Percentiles rank a stretch among this genome's conserved stretches.
phyloP scores from a whole-genome alignment of 140 eudicot species.

The Oenanthe javanica region DNA sequence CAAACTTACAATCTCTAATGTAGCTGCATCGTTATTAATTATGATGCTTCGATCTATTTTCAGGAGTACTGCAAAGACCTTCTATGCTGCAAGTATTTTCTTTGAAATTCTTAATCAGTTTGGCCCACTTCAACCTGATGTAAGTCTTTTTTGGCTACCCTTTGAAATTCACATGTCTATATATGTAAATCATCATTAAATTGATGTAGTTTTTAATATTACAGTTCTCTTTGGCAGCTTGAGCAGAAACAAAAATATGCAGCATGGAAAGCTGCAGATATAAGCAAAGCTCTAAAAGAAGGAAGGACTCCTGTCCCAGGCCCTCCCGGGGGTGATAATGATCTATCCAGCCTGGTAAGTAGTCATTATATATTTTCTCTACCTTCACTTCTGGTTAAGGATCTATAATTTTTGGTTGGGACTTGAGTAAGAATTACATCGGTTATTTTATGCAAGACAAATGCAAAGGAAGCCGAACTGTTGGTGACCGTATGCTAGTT shows the following conservation, averaged over 20 bases:
- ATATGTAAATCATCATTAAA: neutral
- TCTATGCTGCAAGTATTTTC: constrained; percentile 97
- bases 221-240: constrained; percentile 37
- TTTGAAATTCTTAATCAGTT: constrained; percentile 93
- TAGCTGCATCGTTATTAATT: constrained; percentile 1
- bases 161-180: neutral
- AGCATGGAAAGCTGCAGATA: constrained; percentile 97
- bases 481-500: neutral
- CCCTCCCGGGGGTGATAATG: constrained; percentile 83
- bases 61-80: constrained; percentile 95
- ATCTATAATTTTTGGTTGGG: neutral
- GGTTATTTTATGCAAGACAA: neutral
- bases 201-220: neutral
- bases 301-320: constrained; percentile 94
- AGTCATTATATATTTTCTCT: constrained; percentile 43
- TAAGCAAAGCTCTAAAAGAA: constrained; percentile 91
- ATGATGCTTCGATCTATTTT: constrained; percentile 16
- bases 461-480: neutral
- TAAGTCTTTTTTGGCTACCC: constrained; percentile 28
- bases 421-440: neutral
- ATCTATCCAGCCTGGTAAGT: constrained; percentile 30
- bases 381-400: neutral
- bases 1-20: neutral
- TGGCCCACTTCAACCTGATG: constrained; percentile 80
- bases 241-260: constrained; percentile 98